Evolutionary conservation across 805 yeast genomes (phyloP), one percentile per base, ranked within the genome.

Genomic region (Saccharomycopsis fibuligera): DNA sequence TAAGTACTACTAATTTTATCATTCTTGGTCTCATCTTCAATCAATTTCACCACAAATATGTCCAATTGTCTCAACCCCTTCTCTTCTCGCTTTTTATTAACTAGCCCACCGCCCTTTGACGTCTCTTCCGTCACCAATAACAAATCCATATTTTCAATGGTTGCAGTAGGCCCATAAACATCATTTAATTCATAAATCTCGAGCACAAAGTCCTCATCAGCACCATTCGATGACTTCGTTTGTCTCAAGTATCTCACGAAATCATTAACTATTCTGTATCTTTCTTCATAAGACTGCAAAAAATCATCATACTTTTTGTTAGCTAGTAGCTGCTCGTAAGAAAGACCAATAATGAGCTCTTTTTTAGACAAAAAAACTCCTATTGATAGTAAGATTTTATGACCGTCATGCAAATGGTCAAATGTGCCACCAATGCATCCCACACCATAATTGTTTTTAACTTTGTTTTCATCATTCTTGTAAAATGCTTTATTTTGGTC

Each of bases 351-450:
- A 43, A 91, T 83, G 12, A 93, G 67, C 21, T 64, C 66, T 2
- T 62, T 56, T 2, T 64, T 58, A 0, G 95, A 71, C 5, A 86
- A 55, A 58, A 80, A 88, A 0, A 80, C 78, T 0, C 95, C 73
- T 51, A 86, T 70, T 0, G 93, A 81, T 8, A 93, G 69, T 24
- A 93, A 68, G 25, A 93, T 83, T 62, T 86, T 87, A 65, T 93
- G 99, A 0, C 98, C 99, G 60, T 85, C 95, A 58, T 93, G 99
- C 33, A 93, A 61, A 65, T 93, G 98, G 61, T 93, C 99, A 67
- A 93, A 93, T 0, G 99, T 93, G 0, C 99, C 99, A 0, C 99
- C 99, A 1, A 91, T 81, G 0, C 96, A 91, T 24, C 63, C 58
- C 4, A 72, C 70, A 16, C 55, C 49, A 8, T 29, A 36, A 14